phyloP scores from a whole-genome alignment of 2,329 filamentous ascomycete species.

The Penicillium carneum region DNA sequence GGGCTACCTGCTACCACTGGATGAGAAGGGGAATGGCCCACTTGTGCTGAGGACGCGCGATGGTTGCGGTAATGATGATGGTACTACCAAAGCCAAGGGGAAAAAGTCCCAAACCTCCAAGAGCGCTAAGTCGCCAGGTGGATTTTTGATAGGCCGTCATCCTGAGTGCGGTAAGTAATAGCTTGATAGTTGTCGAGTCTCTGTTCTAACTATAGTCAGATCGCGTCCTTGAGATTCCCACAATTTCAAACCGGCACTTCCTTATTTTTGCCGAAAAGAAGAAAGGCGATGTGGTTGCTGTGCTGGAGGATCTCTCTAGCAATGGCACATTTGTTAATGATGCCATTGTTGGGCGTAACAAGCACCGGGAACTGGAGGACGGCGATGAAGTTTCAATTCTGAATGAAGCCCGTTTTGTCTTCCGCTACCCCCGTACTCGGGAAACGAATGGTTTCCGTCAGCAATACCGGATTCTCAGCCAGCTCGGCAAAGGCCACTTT shows the following conservation, averaged over 20 bases:
- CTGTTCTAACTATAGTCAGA: conserved; percentile 57
- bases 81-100: conserved; percentile 42
- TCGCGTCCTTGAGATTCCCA: conserved; percentile 75
- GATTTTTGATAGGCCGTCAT: conserved; percentile 91
- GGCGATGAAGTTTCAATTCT: conserved; percentile 89
- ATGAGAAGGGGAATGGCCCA: conserved; percentile 71
- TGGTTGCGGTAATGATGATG: conserved; percentile 65
- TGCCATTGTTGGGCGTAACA: conserved; percentile 86
- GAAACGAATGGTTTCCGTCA: conserved; percentile 80
- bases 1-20: conserved; percentile 89
- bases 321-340: conserved; percentile 98
- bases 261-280: conserved; percentile 63
- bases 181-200: neutral
- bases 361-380: conserved; percentile 84
- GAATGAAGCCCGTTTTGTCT: conserved; percentile 84
- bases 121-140: conserved; percentile 70
- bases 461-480: conserved; percentile 82
- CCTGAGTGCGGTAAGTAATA: conserved; percentile 81
- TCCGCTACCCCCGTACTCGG: conserved; percentile 81
- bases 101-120: conserved; percentile 60
- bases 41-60: conserved; percentile 78
- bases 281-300: conserved; percentile 66
- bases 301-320: conserved; percentile 90
- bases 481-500: conserved; percentile 93
- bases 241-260: conserved; percentile 81